Conservation (phyloP, 2,329 filamentous ascomycete species). For the Colletotrichum aenigma region DNA sequence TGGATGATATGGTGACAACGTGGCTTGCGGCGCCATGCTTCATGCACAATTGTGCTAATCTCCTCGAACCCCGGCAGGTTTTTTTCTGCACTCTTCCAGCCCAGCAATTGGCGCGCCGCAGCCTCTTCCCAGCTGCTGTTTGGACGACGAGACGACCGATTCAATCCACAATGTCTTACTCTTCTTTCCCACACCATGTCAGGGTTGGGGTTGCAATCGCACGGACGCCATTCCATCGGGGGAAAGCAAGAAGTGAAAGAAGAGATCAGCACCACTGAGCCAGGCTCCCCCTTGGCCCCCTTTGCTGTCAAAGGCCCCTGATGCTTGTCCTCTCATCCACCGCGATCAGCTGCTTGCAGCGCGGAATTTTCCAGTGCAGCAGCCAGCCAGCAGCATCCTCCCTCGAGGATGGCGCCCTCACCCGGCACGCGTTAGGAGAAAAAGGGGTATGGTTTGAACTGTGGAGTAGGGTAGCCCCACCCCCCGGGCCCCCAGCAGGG, state of each 20-base stretch:
- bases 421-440: neutral
- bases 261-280: neutral
- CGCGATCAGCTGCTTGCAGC: neutral
- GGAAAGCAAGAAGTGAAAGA: neutral
- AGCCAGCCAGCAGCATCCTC: neutral
- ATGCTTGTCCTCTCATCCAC: neutral
- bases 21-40: neutral
- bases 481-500: neutral
- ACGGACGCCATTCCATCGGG: constrained; percentile 1
- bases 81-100: neutral
- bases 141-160: neutral
- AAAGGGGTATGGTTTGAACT: constrained; percentile 1
- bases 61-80: neutral
- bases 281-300: neutral
- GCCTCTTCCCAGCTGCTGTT: neutral
- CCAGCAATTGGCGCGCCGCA: neutral
- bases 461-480: neutral
- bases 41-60: neutral
- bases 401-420: neutral
- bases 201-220: constrained; percentile 8
- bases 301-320: neutral
- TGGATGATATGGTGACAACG: neutral
- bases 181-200: neutral
- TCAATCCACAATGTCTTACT: neutral
- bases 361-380: neutral